A percentile compares a stretch with the other conserved stretches of the same genome.
Evolutionary conservation across 495 filamentous ascomycete species (phyloP).

Genomic region (Endocarpon pusillum): DNA sequence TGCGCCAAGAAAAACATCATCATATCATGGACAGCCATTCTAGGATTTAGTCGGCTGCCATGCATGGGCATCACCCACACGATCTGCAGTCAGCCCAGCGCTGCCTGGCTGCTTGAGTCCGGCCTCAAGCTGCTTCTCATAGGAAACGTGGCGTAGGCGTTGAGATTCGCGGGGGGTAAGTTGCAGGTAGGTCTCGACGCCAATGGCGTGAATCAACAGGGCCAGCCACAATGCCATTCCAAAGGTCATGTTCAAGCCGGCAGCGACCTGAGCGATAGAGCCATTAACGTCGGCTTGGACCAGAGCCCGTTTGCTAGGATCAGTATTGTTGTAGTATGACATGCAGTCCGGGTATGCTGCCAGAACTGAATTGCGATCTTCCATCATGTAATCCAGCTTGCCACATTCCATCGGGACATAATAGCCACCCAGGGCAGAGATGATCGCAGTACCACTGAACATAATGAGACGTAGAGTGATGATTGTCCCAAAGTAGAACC

Average conservation of each 20-base stretch:
- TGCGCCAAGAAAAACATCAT: no score
- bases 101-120: no score
- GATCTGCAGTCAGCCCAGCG: no score
- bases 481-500: constrained; percentile 29
- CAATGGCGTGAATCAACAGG: constrained; percentile 24
- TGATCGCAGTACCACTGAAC: constrained; percentile 15
- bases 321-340: constrained; percentile 12
- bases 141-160: constrained; percentile 28
- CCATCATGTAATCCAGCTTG: constrained; percentile 21
- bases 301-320: constrained; percentile 11
- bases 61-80: no score
- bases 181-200: constrained; percentile 32
- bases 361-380: constrained; percentile 6
- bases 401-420: constrained; percentile 22
- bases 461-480: constrained; percentile 30
- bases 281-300: constrained; percentile 17
- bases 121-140: constrained; percentile 32
- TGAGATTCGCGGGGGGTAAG: constrained; percentile 32
- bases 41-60: no score
- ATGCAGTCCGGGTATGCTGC: constrained; percentile 29
- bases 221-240: constrained; percentile 29
- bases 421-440: constrained; percentile 18
- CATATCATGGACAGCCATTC: no score
- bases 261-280: constrained; percentile 15
- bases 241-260: constrained; percentile 24